Percentiles rank a stretch among this genome's conserved stretches.
These are phyloP conservation scores for Starmerella stellata DNA, from an alignment of 805 yeast genomes.

Conservation along the genomic window DNA sequence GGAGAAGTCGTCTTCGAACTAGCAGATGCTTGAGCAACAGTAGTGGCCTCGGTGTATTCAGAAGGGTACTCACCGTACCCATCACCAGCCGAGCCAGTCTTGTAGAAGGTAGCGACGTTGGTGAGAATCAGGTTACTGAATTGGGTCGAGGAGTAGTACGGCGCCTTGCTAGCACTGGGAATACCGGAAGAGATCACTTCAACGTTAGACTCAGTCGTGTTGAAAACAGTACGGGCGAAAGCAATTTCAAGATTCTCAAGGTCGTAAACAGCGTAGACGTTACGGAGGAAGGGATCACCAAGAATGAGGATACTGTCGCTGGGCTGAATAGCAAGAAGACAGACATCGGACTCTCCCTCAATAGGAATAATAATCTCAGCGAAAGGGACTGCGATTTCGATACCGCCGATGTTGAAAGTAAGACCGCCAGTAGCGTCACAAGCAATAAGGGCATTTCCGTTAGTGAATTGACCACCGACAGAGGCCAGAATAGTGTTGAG, in stretches of 20 bases:
- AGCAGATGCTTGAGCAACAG: not conserved
- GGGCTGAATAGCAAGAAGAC: conserved; percentile 19
- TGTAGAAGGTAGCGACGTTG: not conserved
- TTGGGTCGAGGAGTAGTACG: conserved; percentile 12
- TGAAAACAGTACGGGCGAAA: conserved; percentile 31
- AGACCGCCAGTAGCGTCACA: conserved; percentile 25
- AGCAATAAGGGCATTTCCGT: conserved; percentile 25
- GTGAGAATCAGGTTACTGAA: conserved; percentile 2
- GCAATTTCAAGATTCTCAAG: conserved; percentile 39
- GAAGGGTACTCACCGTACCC: not conserved
- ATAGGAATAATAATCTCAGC: conserved; percentile 14
- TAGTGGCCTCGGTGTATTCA: not conserved
- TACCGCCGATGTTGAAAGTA: conserved; percentile 35
- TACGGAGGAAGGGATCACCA: conserved; percentile 50
- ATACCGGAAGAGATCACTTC: conserved; percentile 18
- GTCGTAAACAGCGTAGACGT: conserved; percentile 51
- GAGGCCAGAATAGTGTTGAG: conserved; percentile 20
- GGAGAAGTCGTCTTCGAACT: not conserved
- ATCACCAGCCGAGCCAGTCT: not conserved
- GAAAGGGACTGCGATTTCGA: conserved; percentile 30
- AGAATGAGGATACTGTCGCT: conserved; percentile 26
- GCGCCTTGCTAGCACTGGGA: conserved; percentile 18
- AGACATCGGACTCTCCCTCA: conserved; percentile 3
- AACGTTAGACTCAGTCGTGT: conserved; percentile 16
- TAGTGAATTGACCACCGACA: conserved; percentile 27